phyloP scores from a whole-genome alignment of 805 yeast species.

The Candida insectorum region DNA sequence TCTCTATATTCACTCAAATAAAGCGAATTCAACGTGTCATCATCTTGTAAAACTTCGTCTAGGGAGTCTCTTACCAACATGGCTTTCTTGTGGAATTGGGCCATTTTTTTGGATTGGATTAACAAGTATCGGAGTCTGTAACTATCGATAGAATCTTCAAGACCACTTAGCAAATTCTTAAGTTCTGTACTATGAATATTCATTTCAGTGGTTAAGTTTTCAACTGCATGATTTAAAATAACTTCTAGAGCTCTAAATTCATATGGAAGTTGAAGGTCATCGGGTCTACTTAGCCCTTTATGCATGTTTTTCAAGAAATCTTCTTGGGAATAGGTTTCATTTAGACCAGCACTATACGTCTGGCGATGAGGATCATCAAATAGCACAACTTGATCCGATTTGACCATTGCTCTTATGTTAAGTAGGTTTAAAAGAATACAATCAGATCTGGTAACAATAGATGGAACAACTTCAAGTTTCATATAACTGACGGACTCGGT shows the following conservation, averaged over 20 bases:
- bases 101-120: conserved; percentile 79
- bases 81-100: conserved; percentile 82
- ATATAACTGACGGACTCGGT: conserved; percentile 16
- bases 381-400: conserved; percentile 49
- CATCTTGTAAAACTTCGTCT: conserved; percentile 82
- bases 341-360: conserved; percentile 30
- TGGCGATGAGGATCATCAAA: conserved; percentile 28
- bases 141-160: conserved; percentile 80
- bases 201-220: conserved; percentile 81
- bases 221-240: conserved; percentile 73
- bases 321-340: conserved; percentile 43
- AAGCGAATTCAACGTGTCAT: conserved; percentile 79
- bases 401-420: conserved; percentile 51
- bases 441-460: conserved; percentile 45
- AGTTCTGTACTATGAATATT: conserved; percentile 77
- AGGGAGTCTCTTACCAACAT: conserved; percentile 76
- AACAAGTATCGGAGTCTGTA: conserved; percentile 73
- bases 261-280: conserved; percentile 55
- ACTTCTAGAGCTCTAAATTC: conserved; percentile 91
- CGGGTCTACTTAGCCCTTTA: conserved; percentile 31
- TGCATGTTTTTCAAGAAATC: conserved; percentile 43
- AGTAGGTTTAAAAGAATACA: conserved; percentile 47
- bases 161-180: conserved; percentile 65
- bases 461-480: conserved; percentile 53
- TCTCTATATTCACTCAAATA: conserved; percentile 63